phyloP scores from a whole-genome alignment of 2,329 filamentous ascomycete species.

The Juglanconis juglandina region DNA sequence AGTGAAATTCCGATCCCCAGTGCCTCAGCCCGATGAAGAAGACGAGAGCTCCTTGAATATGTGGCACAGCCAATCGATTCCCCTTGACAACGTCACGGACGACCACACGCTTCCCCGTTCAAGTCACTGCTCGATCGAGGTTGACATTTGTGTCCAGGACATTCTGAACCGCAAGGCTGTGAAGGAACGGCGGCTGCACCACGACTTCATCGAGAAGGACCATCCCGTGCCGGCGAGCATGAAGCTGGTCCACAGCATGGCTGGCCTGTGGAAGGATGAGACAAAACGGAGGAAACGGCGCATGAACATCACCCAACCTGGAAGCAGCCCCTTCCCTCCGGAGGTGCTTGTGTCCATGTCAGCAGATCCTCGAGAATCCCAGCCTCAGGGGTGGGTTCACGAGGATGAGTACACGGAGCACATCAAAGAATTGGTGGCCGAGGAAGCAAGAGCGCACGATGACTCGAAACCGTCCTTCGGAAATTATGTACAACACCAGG shows the following conservation, averaged over 20 bases:
- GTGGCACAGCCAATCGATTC: constrained; percentile 78
- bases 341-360: constrained; percentile 88
- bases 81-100: constrained; percentile 55
- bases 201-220: constrained; percentile 76
- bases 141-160: constrained; percentile 84
- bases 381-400: constrained; percentile 84
- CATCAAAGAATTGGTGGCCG: constrained; percentile 58
- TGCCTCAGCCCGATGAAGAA: constrained; percentile 66
- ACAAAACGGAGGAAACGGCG: constrained; percentile 71
- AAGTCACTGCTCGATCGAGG: constrained; percentile 85
- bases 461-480: constrained; percentile 55
- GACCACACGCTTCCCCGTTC: constrained; percentile 66
- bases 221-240: constrained; percentile 62
- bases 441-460: constrained; percentile 55
- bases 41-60: constrained; percentile 57
- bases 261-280: constrained; percentile 88
- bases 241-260: constrained; percentile 90
- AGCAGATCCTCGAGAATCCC: constrained; percentile 69
- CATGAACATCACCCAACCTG: constrained; percentile 61
- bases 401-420: constrained; percentile 76
- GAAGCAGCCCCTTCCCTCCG: constrained; percentile 72
- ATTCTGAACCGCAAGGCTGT: constrained; percentile 81
- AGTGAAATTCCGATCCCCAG: constrained; percentile 69
- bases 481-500: constrained; percentile 55
- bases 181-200: constrained; percentile 73